Evolutionary conservation across 345 rosid species (phyloP).

Genomic region (Acer negundo): DNA sequence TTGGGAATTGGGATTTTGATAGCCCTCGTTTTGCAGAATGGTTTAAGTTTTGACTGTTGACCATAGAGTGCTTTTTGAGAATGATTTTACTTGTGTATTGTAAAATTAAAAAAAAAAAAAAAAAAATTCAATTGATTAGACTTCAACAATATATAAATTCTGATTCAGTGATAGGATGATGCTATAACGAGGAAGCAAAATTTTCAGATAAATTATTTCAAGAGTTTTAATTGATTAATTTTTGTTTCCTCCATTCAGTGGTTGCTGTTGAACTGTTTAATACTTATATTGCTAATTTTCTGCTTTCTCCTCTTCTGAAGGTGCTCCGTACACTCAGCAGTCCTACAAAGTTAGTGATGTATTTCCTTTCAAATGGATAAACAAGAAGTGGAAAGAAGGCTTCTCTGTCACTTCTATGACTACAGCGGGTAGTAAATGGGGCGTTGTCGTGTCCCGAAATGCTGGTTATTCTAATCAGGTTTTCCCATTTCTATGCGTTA

Average conservation of each 20-base stretch:
- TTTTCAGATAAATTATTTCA: neutral
- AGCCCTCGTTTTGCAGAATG: neutral
- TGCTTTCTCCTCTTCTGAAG: slow-evolving; percentile 24
- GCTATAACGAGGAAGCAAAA: neutral
- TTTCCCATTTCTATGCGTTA: neutral
- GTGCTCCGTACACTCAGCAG: slow-evolving; percentile 48
- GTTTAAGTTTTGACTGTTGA: neutral
- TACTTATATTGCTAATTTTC: neutral
- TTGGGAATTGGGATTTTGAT: neutral
- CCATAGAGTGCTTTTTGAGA: neutral
- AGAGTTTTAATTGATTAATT: neutral
- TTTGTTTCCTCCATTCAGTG: neutral
- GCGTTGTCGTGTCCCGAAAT: slow-evolving; percentile 53
- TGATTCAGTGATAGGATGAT: neutral
- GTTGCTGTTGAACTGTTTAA: neutral
- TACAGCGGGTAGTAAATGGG: slow-evolving; percentile 57
- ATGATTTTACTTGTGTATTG: neutral
- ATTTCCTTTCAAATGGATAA: slow-evolving; percentile 60
- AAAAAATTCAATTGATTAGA: neutral
- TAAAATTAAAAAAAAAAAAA: neutral
- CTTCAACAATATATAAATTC: neutral
- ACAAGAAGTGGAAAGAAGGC: slow-evolving; percentile 63
- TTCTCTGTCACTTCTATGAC: slow-evolving; percentile 59
- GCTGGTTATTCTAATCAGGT: slow-evolving; percentile 54
- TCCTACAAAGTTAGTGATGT: slow-evolving; percentile 56